phyloP scores from a whole-genome alignment of 2,329 filamentous ascomycete genomes.

The Zarea fungicola region DNA sequence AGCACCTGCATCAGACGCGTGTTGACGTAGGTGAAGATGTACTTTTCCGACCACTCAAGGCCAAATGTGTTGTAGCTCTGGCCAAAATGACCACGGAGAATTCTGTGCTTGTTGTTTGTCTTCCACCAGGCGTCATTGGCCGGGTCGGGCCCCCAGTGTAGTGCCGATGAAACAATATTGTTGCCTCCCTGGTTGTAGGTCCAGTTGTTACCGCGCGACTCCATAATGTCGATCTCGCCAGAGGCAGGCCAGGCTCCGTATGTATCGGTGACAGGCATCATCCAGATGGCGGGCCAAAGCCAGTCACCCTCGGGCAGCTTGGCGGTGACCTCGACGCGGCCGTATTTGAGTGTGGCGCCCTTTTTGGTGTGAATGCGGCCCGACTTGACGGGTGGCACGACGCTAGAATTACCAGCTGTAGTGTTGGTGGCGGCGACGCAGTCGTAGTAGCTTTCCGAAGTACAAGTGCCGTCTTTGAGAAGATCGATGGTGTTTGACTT shows the following conservation, averaged over 20 bases:
- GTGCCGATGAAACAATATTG: constrained; percentile 70
- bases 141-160: constrained; percentile 75
- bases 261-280: constrained; percentile 67
- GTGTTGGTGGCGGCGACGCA: constrained; percentile 71
- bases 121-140: constrained; percentile 76
- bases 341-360: constrained; percentile 69
- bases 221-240: constrained; percentile 79
- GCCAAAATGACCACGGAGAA: constrained; percentile 70
- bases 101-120: constrained; percentile 71
- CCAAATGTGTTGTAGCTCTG: constrained; percentile 70
- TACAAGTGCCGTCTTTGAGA: constrained; percentile 60
- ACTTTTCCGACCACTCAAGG: constrained; percentile 82
- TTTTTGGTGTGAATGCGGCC: constrained; percentile 72
- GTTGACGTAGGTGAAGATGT: constrained; percentile 83
- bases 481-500: constrained; percentile 66
- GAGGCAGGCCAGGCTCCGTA: constrained; percentile 76
- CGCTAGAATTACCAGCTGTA: constrained; percentile 62
- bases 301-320: constrained; percentile 74
- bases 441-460: constrained; percentile 47
- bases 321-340: constrained; percentile 73
- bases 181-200: constrained; percentile 72
- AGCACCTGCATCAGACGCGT: constrained; percentile 73
- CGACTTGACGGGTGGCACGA: constrained; percentile 73
- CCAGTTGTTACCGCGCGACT: constrained; percentile 78
- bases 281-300: constrained; percentile 91